These are phyloP conservation scores for Mangifera indica DNA, from an alignment of 345 rosid species.

Conservation along the genomic window DNA sequence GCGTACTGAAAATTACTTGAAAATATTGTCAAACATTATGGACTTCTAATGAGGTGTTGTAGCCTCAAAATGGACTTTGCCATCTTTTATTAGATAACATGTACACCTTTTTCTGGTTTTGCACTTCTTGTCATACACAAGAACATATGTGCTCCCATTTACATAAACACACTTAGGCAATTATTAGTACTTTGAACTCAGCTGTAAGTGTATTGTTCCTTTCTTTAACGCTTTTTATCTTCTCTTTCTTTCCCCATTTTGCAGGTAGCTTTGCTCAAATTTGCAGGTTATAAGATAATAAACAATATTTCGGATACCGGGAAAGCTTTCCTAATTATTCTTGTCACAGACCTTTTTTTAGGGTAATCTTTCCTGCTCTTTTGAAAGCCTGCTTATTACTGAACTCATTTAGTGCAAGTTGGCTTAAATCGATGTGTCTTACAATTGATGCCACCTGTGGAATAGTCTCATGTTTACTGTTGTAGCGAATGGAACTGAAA, in stretches of 20 bases:
- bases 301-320: slow-evolving; percentile 83
- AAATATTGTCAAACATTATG: background rate
- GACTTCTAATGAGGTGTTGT: background rate
- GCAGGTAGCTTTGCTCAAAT: slow-evolving; percentile 94
- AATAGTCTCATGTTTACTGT: background rate
- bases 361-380: slow-evolving; percentile 53
- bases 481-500: background rate
- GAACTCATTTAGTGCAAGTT: background rate
- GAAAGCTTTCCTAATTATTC: slow-evolving; percentile 85
- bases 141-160: background rate
- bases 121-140: background rate
- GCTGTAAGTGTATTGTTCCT: background rate
- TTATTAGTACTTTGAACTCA: slow-evolving; percentile 5
- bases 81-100: background rate
- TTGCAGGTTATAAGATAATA: slow-evolving; percentile 82
- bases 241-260: slow-evolving; percentile 17
- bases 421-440: slow-evolving; percentile 1
- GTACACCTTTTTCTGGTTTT: slow-evolving; percentile 4
- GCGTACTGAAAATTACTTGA: background rate
- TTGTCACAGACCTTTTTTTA: slow-evolving; percentile 70
- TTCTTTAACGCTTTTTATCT: background rate
- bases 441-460: background rate
- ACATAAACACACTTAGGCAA: background rate
- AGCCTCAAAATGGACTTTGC: background rate
- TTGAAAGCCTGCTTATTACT: background rate